Conservation (phyloP, 306 rosid genomes). For the Ceratonia siliqua region DNA sequence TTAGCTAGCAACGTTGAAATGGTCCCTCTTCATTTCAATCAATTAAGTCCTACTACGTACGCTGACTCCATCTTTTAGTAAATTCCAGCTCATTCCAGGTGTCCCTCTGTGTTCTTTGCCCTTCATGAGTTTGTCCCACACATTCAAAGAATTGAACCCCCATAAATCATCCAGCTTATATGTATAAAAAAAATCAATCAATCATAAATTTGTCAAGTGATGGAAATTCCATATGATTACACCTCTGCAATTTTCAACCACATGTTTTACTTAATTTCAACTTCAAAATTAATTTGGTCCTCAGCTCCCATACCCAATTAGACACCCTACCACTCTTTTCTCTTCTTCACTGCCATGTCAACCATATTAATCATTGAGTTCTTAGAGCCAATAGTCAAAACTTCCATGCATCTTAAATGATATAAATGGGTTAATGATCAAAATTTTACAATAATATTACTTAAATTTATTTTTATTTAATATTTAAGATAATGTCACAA, state of each 20-base stretch:
- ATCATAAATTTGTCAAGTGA: slow-evolving; percentile 32
- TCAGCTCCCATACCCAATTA: slow-evolving; percentile 16
- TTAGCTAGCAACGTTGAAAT: slow-evolving; percentile 33
- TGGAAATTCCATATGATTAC: slow-evolving; percentile 20
- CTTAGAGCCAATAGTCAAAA: slow-evolving; percentile 12
- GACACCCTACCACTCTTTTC: slow-evolving; percentile 31
- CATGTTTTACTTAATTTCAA: slow-evolving; percentile 32
- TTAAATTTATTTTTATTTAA: no score
- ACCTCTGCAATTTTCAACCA: slow-evolving; percentile 29
- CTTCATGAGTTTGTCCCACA: neutral
- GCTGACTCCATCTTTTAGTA: slow-evolving; percentile 20
- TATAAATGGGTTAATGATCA: neutral
- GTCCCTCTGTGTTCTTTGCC: slow-evolving; percentile 34
- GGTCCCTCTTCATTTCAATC: slow-evolving; percentile 44
- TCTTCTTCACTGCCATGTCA: slow-evolving; percentile 7
- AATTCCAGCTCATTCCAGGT: slow-evolving; percentile 38
- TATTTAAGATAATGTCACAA: no score
- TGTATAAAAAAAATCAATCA: slow-evolving; percentile 31
- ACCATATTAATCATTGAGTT: neutral
- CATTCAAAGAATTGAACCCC: slow-evolving; percentile 1
- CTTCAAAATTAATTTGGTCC: slow-evolving; percentile 30
- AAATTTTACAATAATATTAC: neutral
- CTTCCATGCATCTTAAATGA: slow-evolving; percentile 19
- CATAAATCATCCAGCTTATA: neutral
- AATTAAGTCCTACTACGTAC: neutral